A percentile compares a stretch with the other conserved stretches of the same genome.
phyloP scores from a whole-genome alignment of 208 protist species.

The Acanthamoeba lenticulata region DNA sequence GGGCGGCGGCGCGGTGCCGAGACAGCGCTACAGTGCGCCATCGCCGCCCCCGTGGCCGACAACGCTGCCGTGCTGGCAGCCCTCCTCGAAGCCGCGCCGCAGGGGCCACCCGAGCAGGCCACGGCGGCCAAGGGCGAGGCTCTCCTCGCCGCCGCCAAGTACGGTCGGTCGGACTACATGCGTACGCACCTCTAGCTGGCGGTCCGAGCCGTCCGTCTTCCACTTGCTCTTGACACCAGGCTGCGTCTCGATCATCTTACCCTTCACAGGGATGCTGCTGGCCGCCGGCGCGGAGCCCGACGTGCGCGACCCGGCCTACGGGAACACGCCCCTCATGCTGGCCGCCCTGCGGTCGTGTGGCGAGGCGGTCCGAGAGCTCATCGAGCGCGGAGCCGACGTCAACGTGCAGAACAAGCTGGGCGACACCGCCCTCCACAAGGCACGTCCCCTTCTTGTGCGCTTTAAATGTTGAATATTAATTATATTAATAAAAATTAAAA shows the following conservation, averaged over 20 bases:
- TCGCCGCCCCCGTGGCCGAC: neutral
- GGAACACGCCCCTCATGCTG: slow-evolving; percentile 9
- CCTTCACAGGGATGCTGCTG: slow-evolving; percentile 6
- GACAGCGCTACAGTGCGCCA: neutral
- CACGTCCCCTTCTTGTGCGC: too few relatives aligned
- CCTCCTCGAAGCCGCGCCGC: neutral
- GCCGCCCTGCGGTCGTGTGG: slow-evolving; percentile 21
- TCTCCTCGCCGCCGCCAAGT: slow-evolving; percentile 36
- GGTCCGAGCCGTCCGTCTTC: neutral
- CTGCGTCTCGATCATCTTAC: neutral
- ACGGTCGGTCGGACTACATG: slow-evolving; percentile 36
- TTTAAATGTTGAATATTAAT: too few relatives aligned
- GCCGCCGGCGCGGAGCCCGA: neutral
- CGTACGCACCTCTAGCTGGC: neutral
- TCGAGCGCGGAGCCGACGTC: neutral
- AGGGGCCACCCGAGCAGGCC: neutral
- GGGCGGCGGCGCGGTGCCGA: neutral
- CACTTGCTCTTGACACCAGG: neutral
- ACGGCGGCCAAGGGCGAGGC: neutral
- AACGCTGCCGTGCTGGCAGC: neutral
- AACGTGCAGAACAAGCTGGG: slow-evolving; percentile 10
- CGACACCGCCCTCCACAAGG: slow-evolving; percentile 18
- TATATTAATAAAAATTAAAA: too few relatives aligned
- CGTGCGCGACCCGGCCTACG: neutral
- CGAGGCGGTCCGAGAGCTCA: neutral